Percentiles rank a stretch among this genome's conserved stretches.
Conservation (phyloP, 805 yeast species). For the Ogataea saltuana region DNA sequence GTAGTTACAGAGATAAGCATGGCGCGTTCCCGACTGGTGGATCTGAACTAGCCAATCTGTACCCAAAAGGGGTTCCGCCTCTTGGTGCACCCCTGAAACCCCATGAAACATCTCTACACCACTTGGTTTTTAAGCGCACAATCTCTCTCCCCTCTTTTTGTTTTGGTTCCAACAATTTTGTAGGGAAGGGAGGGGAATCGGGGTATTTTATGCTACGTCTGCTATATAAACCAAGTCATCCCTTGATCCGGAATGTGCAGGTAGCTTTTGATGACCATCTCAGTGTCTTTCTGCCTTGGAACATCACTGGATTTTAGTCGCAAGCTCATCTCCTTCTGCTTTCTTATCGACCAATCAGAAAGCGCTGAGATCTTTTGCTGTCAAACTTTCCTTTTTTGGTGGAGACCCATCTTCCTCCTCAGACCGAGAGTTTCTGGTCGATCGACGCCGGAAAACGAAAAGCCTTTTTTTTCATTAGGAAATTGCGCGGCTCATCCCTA, state of each 20-base stretch:
- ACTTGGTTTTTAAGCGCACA: too few species aligned
- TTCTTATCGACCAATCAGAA: conserved; percentile 4
- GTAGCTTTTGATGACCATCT: conserved; percentile 4
- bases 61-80: too few species aligned
- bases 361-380: neutral
- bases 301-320: too few species aligned
- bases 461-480: too few species aligned
- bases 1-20: conserved; percentile 4
- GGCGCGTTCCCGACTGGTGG: too few species aligned
- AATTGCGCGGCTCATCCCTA: too few species aligned
- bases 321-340: neutral
- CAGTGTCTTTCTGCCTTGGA: neutral
- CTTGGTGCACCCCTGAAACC: too few species aligned
- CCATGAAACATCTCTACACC: too few species aligned
- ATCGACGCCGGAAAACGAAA: conserved; percentile 12
- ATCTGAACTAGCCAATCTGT: too few species aligned
- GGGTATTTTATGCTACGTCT: neutral
- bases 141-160: conserved; percentile 26
- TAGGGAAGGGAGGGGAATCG: conserved; percentile 16
- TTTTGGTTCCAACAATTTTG: conserved; percentile 23
- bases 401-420: neutral
- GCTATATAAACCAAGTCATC: conserved; percentile 10
- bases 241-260: conserved; percentile 7
- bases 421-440: conserved; percentile 2
- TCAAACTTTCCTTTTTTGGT: neutral